These are phyloP conservation scores for Pythium insidiosum DNA, from an alignment of 352 stramenopile genomes.

Conservation along the genomic window DNA sequence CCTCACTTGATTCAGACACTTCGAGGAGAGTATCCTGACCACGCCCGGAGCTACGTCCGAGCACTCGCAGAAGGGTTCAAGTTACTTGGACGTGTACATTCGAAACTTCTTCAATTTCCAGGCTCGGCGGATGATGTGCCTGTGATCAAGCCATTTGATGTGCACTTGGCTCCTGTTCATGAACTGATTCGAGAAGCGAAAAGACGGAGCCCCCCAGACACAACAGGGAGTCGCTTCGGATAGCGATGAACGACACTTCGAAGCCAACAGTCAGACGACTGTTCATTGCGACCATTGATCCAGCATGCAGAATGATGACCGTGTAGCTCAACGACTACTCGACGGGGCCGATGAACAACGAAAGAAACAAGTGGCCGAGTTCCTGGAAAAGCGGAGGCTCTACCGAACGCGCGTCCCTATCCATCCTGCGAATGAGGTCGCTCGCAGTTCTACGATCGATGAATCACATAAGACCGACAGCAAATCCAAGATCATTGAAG, in stretches of 20 bases:
- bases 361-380: constrained; percentile 28
- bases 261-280: too few species aligned
- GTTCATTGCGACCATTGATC: background rate
- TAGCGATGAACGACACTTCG: background rate
- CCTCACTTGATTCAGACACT: constrained; percentile 53
- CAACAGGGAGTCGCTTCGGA: constrained; percentile 22
- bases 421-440: constrained; percentile 7
- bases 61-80: constrained; percentile 29
- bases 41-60: constrained; percentile 45
- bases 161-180: constrained; percentile 23
- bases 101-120: constrained; percentile 24
- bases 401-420: constrained; percentile 16
- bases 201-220: constrained; percentile 13
- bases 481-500: too few species aligned
- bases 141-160: constrained; percentile 25
- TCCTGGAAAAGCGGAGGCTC: constrained; percentile 33
- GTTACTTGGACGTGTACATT: constrained; percentile 32
- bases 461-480: too few species aligned
- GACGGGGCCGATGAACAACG: constrained; percentile 21
- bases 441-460: too few species aligned
- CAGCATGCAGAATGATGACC: constrained; percentile 42
- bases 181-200: constrained; percentile 29
- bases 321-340: constrained; percentile 9
- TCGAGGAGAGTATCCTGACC: constrained; percentile 44
- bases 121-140: constrained; percentile 28